A percentile compares a stretch with the other conserved stretches of the same genome.
phyloP scores from a whole-genome alignment of 768 basidiomycete species.

The Collybia nuda region DNA sequence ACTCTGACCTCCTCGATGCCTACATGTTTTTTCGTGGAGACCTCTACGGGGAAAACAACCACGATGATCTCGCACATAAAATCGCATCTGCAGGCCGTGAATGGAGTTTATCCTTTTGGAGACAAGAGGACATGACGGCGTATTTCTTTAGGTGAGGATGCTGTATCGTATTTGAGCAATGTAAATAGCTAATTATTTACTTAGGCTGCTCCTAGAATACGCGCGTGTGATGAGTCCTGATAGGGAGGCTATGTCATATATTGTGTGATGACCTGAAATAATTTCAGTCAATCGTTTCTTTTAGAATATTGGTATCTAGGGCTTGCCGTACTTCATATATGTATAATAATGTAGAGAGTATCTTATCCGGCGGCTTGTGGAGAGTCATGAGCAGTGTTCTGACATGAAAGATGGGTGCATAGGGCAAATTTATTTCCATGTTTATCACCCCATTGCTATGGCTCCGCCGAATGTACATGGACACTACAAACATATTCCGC shows the following conservation, averaged over 20 bases:
- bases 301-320: not conserved
- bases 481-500: no score
- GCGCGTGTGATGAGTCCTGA: constrained; percentile 26
- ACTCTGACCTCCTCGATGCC: constrained; percentile 62
- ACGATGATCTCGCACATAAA: constrained; percentile 53
- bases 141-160: constrained; percentile 42
- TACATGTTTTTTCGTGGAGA: constrained; percentile 67
- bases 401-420: no score
- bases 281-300: not conserved
- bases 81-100: constrained; percentile 51
- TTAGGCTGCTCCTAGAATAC: constrained; percentile 26
- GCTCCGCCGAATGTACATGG: no score
- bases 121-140: constrained; percentile 47
- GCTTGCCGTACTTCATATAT: no score
- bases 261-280: constrained; percentile 1
- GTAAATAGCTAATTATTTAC: not conserved
- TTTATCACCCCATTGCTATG: no score
- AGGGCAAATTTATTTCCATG: no score
- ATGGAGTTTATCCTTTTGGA: constrained; percentile 53
- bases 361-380: no score
- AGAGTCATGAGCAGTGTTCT: no score
- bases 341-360: no score
- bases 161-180: not conserved
- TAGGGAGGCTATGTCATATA: constrained; percentile 25
- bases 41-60: constrained; percentile 44